phyloP scores from a whole-genome alignment of 768 basidiomycete species.

The Phlegmacium glaucopus region DNA sequence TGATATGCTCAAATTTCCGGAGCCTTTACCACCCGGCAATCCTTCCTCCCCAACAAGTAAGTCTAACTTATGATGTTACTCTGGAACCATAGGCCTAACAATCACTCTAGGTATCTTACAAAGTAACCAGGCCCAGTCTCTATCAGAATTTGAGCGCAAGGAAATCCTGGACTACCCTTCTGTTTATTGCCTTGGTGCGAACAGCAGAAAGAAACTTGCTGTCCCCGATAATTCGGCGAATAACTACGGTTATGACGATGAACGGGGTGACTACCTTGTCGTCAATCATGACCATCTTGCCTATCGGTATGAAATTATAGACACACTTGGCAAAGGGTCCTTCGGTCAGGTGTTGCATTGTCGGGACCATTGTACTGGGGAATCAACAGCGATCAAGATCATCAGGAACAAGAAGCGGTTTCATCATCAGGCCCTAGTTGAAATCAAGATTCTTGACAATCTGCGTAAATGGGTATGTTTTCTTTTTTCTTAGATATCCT shows the following conservation, averaged over 20 bases:
- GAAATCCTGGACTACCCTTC: constrained; percentile 86
- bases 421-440: constrained; percentile 97
- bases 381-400: constrained; percentile 98
- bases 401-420: constrained; percentile 99
- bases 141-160: constrained; percentile 87
- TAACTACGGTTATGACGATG: constrained; percentile 97
- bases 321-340: constrained; percentile 94
- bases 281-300: constrained; percentile 90
- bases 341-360: constrained; percentile 97
- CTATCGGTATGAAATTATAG: constrained; percentile 94
- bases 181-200: constrained; percentile 79
- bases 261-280: constrained; percentile 94
- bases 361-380: constrained; percentile 91
- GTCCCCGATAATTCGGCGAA: constrained; percentile 68
- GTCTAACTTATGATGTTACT: constrained; percentile 21
- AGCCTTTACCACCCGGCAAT: constrained; percentile 70
- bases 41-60: constrained; percentile 70
- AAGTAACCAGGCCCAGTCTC: constrained; percentile 59
- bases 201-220: constrained; percentile 82
- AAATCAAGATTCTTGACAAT: constrained; percentile 97
- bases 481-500: neutral
- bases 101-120: constrained; percentile 55
- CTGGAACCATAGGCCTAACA: constrained; percentile 5
- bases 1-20: constrained; percentile 87
- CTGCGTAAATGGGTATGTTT: constrained; percentile 92